Evolutionary conservation across 495 filamentous ascomycete genomes (phyloP).

Genomic region (Penicillium samsonianum): DNA sequence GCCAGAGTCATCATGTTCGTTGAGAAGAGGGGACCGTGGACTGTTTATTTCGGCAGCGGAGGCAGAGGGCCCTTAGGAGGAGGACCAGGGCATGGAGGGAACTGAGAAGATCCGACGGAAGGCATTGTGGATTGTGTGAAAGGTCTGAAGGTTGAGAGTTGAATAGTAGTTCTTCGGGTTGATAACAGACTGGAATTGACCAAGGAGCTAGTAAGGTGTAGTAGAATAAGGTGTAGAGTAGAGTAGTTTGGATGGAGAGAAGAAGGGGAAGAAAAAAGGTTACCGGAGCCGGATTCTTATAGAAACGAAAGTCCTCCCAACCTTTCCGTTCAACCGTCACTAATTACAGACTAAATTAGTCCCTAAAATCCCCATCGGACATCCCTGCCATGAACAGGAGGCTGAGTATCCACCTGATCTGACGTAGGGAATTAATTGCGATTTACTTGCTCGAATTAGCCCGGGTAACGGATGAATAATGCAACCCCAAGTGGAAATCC

Average conservation of each 20-base stretch:
- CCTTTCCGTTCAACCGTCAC: constrained; percentile 14
- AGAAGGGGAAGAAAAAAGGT: constrained; percentile 12
- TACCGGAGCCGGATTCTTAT: constrained; percentile 24
- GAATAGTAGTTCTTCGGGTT: neutral
- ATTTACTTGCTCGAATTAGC: constrained; percentile 15
- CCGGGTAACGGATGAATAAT: constrained; percentile 20
- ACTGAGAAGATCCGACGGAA: constrained; percentile 61
- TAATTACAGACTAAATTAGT: constrained; percentile 26
- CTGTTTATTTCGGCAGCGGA: constrained; percentile 71
- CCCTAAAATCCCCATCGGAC: constrained; percentile 19
- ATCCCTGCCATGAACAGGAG: constrained; percentile 46
- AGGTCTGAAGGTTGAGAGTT: neutral
- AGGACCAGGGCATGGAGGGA: constrained; percentile 83
- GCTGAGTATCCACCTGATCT: constrained; percentile 39
- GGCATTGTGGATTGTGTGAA: constrained; percentile 49
- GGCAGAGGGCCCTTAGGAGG: constrained; percentile 82
- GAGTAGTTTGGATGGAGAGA: neutral
- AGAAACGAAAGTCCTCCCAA: constrained; percentile 7
- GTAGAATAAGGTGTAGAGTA: neutral
- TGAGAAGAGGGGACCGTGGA: constrained; percentile 26
- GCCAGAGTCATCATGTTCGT: constrained; percentile 43
- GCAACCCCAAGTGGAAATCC: constrained; percentile 39
- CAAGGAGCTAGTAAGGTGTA: constrained; percentile 15
- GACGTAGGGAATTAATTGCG: constrained; percentile 35
- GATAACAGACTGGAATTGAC: constrained; percentile 1